These are phyloP conservation scores for Fraxinus angustifolia DNA, from an alignment of 305 asterid genomes.

Conservation along the genomic window DNA sequence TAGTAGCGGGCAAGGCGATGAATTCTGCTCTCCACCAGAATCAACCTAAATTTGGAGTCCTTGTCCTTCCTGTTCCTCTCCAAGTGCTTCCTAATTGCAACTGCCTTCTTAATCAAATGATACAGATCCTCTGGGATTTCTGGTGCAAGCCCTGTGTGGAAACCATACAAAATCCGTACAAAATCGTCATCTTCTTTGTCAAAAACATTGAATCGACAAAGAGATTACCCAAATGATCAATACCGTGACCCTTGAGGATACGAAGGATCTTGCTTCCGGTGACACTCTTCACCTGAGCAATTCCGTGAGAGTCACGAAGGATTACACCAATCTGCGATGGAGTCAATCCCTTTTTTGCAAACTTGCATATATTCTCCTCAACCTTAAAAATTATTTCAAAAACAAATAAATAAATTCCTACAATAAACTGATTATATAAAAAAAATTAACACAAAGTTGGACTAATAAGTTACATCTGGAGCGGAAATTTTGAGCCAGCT, in stretches of 20 bases:
- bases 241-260: constrained; percentile 80
- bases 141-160: constrained; percentile 61
- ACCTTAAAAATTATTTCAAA: constrained; percentile 32
- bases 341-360: constrained; percentile 75
- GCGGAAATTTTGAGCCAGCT: constrained; percentile 73
- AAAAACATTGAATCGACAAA: neutral
- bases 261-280: constrained; percentile 81
- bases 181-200: neutral
- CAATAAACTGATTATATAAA: neutral
- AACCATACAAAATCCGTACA: neutral
- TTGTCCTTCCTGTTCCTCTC: constrained; percentile 87
- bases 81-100: constrained; percentile 80
- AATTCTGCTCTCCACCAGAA: constrained; percentile 81
- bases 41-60: constrained; percentile 73
- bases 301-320: constrained; percentile 86
- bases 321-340: constrained; percentile 87
- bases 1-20: constrained; percentile 83
- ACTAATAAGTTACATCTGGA: constrained; percentile 43
- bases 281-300: constrained; percentile 71
- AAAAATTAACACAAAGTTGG: no score
- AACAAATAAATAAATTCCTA: neutral
- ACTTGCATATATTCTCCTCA: constrained; percentile 65
- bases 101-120: constrained; percentile 80
- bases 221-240: neutral
- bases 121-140: constrained; percentile 80